Evolutionary conservation across 1,284 basidiomycete species (phyloP).

Genomic region (Lentinula novae-zelandiae): DNA sequence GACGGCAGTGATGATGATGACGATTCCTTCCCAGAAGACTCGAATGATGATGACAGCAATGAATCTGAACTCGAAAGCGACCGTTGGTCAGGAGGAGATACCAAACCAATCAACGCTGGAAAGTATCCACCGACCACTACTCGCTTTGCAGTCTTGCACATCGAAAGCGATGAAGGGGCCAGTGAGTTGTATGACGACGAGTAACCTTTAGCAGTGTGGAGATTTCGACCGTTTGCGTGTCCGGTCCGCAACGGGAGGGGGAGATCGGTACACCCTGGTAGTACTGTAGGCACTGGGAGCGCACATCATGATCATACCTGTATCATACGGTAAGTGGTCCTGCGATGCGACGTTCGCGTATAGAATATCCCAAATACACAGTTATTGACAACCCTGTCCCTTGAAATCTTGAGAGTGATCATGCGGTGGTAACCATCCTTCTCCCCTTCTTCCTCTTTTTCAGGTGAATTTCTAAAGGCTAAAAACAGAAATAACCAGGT

Average conservation of each 20-base stretch:
- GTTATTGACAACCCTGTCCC: too few relatives aligned
- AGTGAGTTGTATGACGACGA: not conserved
- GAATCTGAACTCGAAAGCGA: constrained; percentile 11
- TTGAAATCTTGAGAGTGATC: not conserved
- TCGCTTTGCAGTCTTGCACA: constrained; percentile 2
- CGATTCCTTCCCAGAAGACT: constrained; percentile 22
- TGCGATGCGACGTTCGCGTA: too few relatives aligned
- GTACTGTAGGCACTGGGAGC: too few relatives aligned
- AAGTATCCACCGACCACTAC: constrained; percentile 4
- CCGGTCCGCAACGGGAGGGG: not conserved
- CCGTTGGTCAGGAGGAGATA: not conserved
- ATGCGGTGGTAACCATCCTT: not conserved
- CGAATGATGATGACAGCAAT: constrained; percentile 29
- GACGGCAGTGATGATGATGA: constrained; percentile 25
- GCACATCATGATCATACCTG: too few relatives aligned
- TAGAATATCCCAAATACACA: too few relatives aligned
- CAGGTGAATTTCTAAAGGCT: not conserved
- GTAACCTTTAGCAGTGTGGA: not conserved
- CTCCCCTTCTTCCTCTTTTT: not conserved
- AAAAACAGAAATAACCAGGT: not conserved
- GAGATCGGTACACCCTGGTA: too few relatives aligned
- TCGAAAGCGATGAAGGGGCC: constrained; percentile 22
- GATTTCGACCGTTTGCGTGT: not conserved
- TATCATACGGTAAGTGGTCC: too few relatives aligned
- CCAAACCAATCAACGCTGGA: constrained; percentile 19